A percentile compares a stretch with the other conserved stretches of the same genome.
phyloP scores from a whole-genome alignment of 768 basidiomycete genomes.

The Leucogyrophana mollusca region DNA sequence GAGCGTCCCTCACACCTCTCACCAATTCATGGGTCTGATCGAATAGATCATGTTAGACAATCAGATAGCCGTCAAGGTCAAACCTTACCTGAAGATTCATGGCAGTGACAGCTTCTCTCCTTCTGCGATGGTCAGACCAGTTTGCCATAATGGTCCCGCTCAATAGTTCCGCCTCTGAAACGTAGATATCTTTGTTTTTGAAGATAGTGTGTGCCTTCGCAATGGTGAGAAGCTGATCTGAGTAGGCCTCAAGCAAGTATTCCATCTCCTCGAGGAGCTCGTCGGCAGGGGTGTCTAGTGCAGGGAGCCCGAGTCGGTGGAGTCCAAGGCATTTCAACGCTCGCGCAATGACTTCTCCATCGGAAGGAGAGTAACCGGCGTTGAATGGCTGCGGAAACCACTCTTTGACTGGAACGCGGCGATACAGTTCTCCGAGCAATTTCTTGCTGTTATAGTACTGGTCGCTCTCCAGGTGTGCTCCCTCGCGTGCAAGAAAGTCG shows the following conservation, averaged over 20 bases:
- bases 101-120: constrained; percentile 37
- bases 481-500: constrained; percentile 45
- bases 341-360: constrained; percentile 24
- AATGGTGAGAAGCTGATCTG: constrained; percentile 31
- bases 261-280: constrained; percentile 38
- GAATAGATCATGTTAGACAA: constrained; percentile 5
- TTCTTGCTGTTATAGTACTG: constrained; percentile 41
- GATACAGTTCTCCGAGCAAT: constrained; percentile 43
- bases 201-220: constrained; percentile 35
- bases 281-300: constrained; percentile 16
- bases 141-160: constrained; percentile 46
- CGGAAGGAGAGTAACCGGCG: constrained; percentile 17
- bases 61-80: background rate
- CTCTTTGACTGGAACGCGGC: constrained; percentile 38
- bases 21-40: constrained; percentile 39
- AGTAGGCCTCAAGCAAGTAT: constrained; percentile 34
- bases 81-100: constrained; percentile 44
- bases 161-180: constrained; percentile 42
- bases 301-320: constrained; percentile 32
- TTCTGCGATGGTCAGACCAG: constrained; percentile 40
- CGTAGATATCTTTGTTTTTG: constrained; percentile 30
- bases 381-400: constrained; percentile 28
- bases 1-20: constrained; percentile 33
- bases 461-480: constrained; percentile 19
- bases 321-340: constrained; percentile 19